Evolutionary conservation across 306 rosid genomes (phyloP).

Genomic region (Prunus fruticosa): DNA sequence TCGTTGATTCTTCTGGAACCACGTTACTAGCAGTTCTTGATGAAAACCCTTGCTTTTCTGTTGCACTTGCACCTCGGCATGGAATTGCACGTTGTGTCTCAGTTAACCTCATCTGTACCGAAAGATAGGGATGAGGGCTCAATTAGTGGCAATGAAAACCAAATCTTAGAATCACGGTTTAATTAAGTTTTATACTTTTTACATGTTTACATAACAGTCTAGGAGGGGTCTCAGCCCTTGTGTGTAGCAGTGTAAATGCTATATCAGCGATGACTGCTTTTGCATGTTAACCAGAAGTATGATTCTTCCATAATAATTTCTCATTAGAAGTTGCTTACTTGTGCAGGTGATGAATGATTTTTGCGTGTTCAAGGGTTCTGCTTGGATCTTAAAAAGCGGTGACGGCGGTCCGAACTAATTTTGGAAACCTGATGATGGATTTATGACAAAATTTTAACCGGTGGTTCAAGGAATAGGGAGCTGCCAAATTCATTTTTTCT

Average conservation of each 20-base stretch:
- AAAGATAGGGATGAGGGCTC: too few species aligned
- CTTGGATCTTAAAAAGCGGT: constrained; percentile 66
- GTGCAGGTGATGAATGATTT: constrained; percentile 74
- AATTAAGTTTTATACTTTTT: not conserved
- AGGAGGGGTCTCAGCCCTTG: too few species aligned
- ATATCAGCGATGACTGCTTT: not conserved
- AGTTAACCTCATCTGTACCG: too few species aligned
- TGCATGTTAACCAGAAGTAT: not conserved
- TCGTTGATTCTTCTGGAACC: too few species aligned
- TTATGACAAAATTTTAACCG: not conserved
- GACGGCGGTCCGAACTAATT: constrained; percentile 48
- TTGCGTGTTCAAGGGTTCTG: constrained; percentile 63
- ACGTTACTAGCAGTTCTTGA: too few species aligned
- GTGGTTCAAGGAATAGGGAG: not conserved
- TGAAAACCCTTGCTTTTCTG: too few species aligned
- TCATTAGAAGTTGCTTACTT: not conserved
- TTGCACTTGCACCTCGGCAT: too few species aligned
- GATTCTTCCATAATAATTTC: not conserved
- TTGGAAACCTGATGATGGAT: not conserved
- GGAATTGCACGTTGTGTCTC: too few species aligned
- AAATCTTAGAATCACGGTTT: not conserved
- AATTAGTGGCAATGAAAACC: not conserved
- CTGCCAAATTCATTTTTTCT: not conserved
- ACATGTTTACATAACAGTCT: not conserved
- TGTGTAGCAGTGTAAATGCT: not conserved